These are phyloP conservation scores for Epichloe baconii DNA, from an alignment of 2,329 filamentous ascomycete genomes.

Conservation along the genomic window DNA sequence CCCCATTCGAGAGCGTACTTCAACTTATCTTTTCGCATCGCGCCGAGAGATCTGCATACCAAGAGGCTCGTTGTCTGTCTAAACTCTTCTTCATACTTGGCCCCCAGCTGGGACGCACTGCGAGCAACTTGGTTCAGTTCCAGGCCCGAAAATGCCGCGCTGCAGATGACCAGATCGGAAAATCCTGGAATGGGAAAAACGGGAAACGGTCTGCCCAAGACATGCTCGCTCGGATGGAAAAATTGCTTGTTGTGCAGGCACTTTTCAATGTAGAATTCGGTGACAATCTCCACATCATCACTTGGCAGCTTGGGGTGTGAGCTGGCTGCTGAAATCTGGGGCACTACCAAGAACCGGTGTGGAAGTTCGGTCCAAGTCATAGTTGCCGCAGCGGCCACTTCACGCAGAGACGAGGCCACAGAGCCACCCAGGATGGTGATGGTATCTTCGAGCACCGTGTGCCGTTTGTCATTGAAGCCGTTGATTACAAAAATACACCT, in stretches of 20 bases:
- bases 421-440: constrained; percentile 35
- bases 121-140: constrained; percentile 78
- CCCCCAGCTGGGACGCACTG: constrained; percentile 63
- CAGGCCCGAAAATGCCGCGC: constrained; percentile 70
- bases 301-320: constrained; percentile 27
- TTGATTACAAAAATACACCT: constrained; percentile 45
- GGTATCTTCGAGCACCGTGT: constrained; percentile 33
- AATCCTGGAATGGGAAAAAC: constrained; percentile 59
- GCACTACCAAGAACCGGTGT: constrained; percentile 40
- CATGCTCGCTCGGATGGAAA: constrained; percentile 53
- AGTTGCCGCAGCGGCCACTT: constrained; percentile 19
- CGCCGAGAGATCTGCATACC: constrained; percentile 49
- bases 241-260: constrained; percentile 69
- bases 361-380: constrained; percentile 14
- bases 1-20: constrained; percentile 60
- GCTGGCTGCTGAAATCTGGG: constrained; percentile 34
- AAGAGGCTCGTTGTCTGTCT: constrained; percentile 61
- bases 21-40: constrained; percentile 61
- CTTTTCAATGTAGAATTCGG: constrained; percentile 86
- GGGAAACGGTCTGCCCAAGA: constrained; percentile 66
- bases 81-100: constrained; percentile 66
- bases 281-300: constrained; percentile 43
- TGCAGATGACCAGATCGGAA: constrained; percentile 56
- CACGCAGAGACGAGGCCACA: constrained; percentile 29
- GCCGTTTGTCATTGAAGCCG: constrained; percentile 42